These are phyloP conservation scores for Cryptosporidium tyzzeri DNA, from an alignment of 169 alveolate genomes.

Conservation along the genomic window DNA sequence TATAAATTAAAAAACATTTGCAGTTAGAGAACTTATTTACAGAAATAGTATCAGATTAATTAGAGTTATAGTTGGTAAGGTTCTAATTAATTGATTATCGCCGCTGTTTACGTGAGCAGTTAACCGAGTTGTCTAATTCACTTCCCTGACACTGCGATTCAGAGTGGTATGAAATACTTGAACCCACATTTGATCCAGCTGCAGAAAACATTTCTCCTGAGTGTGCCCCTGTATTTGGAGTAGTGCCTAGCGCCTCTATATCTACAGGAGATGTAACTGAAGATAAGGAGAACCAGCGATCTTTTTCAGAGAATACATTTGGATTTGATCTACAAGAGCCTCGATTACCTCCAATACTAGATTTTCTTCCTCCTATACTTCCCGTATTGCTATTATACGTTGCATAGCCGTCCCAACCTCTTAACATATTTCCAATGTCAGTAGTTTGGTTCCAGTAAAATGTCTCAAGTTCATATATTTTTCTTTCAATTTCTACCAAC, in stretches of 20 bases:
- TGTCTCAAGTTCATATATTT: constrained; percentile 80
- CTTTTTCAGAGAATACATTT: constrained; percentile 59
- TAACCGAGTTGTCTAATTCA: constrained; percentile 20
- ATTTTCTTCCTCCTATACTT: constrained; percentile 55
- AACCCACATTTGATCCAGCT: constrained; percentile 62
- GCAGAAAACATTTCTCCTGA: constrained; percentile 48
- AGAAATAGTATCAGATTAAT: not conserved
- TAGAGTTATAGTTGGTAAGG: not conserved
- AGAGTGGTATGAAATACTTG: constrained; percentile 42
- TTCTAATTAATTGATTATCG: not conserved
- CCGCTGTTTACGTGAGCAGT: constrained; percentile 27
- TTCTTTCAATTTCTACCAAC: constrained; percentile 67
- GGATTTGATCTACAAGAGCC: constrained; percentile 20
- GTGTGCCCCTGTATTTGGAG: not conserved
- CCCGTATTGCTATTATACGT: constrained; percentile 27
- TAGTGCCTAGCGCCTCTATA: constrained; percentile 15
- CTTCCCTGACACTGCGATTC: constrained; percentile 13
- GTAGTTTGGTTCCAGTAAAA: constrained; percentile 78
- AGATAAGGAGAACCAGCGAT: constrained; percentile 67
- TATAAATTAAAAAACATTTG: not conserved
- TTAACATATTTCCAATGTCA: constrained; percentile 80
- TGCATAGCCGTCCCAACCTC: constrained; percentile 81
- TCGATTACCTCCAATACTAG: constrained; percentile 29
- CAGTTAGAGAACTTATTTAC: too few relatives aligned
- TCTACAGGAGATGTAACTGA: constrained; percentile 72